Evolutionary conservation across 371 early-diverging fungal genomes (phyloP), one percentile per base, ranked within the genome.

Genomic region (Basidiobolus meristosporus): DNA sequence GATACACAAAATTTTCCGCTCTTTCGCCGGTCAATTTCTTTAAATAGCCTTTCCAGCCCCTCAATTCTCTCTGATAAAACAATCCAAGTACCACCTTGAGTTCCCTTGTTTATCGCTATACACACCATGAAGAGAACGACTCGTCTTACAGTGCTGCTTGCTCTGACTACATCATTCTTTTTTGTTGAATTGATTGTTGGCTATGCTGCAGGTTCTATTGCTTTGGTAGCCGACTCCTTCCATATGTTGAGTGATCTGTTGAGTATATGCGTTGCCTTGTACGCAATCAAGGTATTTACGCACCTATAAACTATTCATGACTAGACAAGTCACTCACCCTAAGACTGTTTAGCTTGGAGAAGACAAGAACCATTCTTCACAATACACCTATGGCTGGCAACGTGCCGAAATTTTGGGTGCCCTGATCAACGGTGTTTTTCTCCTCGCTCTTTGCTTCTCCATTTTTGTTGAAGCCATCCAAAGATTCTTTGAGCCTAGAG

Each of bases 391-490:
- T 55, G 91, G 91, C 5, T 82, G 75, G 74, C 84, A 87, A 55
- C 70, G 93, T 32, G 89, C 90, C 11, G 91, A 92, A 58, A 69
- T 90, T 17, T 65, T 92, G 17, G 93, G 90, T 14, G 93, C 90
- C 6, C 61, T 92, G 7, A 65, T 85, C 40, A 92, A 92, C 51
- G 87, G 82, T 10, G 86, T 88, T 14, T 78, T 87, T 40, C 54
- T 92, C 29, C 57, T 92, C 3, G 87, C 88, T 2, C 65, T 92
- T 18, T 85, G 89, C 50, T 71, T 90, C 48, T 81, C 85, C 16
- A 85, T 92, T 45, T 55, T 83, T 32, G 63, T 90, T 37, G 84
- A 89, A 36, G 81, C 86, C n/a, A 68, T 90, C 15, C 69, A 90
- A 54, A 65, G 93, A 14, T 87, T 87, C 47, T 12, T 42, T 15